Evolutionary conservation across 208 protist species (phyloP).

Genomic region (Crithidia mellificae): DNA sequence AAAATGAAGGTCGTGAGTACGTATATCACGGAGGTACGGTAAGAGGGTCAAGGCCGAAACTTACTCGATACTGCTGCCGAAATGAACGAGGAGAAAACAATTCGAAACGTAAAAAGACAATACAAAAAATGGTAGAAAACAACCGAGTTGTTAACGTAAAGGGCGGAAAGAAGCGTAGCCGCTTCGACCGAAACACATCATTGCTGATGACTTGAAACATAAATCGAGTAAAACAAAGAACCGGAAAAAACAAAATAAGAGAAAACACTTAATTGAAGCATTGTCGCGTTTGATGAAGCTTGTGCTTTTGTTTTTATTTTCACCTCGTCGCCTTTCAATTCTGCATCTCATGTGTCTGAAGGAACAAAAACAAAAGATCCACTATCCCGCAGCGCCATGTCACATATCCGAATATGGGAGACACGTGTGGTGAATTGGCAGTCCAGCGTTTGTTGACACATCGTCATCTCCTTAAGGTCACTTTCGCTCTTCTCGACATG

Average conservation of each 20-base stretch:
- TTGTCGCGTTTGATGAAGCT: too few species aligned
- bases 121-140: conserved; percentile 5
- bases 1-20: neutral
- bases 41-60: neutral
- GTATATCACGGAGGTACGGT: neutral
- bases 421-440: neutral
- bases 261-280: neutral
- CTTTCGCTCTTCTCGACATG: neutral
- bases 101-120: neutral
- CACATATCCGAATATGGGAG: conserved; percentile 2
- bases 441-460: neutral
- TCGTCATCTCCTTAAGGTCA: neutral
- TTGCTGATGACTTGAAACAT: conserved; percentile 16
- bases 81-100: neutral
- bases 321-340: too few species aligned
- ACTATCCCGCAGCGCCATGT: neutral
- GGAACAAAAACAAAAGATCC: too few species aligned
- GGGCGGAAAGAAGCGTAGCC: neutral
- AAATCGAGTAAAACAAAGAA: conserved; percentile 4
- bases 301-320: too few species aligned
- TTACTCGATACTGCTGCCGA: neutral
- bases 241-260: neutral
- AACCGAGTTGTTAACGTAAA: neutral
- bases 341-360: too few species aligned
- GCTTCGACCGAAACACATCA: conserved; percentile 7